Percentiles rank a stretch among this genome's conserved stretches.
Conservation (phyloP, 768 basidiomycete genomes). For the Mycena belliarum region DNA sequence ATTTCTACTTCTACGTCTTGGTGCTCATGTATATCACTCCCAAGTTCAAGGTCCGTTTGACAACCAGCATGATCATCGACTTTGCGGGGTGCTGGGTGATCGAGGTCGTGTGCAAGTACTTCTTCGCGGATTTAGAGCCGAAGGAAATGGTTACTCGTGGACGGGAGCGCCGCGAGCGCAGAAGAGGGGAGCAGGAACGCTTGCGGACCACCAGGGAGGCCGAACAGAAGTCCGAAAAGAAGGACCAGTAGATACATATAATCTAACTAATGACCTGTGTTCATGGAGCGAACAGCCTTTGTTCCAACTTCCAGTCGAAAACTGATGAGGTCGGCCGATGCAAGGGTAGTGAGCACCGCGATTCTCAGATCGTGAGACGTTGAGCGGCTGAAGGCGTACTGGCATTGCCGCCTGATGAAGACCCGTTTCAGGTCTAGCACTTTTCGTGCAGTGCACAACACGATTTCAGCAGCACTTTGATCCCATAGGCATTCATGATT, state of each 20-base stretch:
- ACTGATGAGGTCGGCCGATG: too few relatives aligned
- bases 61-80: conserved; percentile 81
- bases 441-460: too few relatives aligned
- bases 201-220: conserved; percentile 4
- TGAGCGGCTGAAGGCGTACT: too few relatives aligned
- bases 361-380: too few relatives aligned
- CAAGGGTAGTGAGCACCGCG: too few relatives aligned
- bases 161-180: conserved; percentile 72
- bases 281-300: too few relatives aligned
- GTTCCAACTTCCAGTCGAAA: too few relatives aligned
- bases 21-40: not conserved
- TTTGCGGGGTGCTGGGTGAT: conserved; percentile 87
- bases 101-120: conserved; percentile 77
- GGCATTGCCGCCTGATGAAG: too few relatives aligned
- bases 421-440: too few relatives aligned
- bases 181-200: conserved; percentile 46
- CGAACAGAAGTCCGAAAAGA: conserved; percentile 13
- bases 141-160: conserved; percentile 84
- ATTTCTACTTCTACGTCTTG: not conserved
- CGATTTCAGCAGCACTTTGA: too few relatives aligned
- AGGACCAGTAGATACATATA: conserved; percentile 23
- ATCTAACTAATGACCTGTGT: conserved; percentile 5
- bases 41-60: conserved; percentile 84
- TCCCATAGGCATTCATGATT: too few relatives aligned
- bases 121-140: conserved; percentile 89